These are phyloP conservation scores for Aspergillus awamori DNA, from an alignment of 2,329 filamentous ascomycete species.

Conservation along the genomic window DNA sequence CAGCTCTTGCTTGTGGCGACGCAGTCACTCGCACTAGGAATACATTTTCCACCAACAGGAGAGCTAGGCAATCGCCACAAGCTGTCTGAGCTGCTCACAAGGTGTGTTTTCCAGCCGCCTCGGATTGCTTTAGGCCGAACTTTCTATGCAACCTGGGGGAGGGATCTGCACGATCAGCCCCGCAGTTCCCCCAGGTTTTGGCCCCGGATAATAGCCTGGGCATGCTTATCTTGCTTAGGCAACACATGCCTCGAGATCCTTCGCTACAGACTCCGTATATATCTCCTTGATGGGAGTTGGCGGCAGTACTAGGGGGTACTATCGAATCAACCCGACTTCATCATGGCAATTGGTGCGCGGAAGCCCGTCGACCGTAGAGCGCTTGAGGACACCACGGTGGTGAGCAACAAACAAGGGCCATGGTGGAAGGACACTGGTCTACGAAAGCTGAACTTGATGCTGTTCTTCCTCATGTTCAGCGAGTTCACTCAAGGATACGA, in stretches of 20 bases:
- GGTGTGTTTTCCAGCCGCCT: neutral
- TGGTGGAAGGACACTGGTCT: neutral
- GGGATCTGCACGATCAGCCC: neutral
- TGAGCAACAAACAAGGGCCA: neutral
- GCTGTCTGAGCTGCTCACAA: neutral
- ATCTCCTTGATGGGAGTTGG: neutral
- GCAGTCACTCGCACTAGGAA: neutral
- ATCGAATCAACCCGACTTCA: neutral
- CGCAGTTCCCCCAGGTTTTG: constrained; percentile 3
- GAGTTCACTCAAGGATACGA: constrained; percentile 4
- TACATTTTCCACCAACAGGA: constrained; percentile 5
- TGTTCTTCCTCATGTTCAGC: constrained; percentile 4
- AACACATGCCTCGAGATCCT: neutral
- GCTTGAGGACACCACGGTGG: neutral
- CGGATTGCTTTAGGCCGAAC: neutral
- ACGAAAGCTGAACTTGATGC: constrained; percentile 3
- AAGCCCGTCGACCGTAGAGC: constrained; percentile 1
- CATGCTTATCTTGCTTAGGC: neutral
- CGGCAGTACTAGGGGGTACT: neutral
- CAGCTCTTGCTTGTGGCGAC: neutral
- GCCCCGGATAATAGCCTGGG: neutral
- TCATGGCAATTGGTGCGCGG: neutral
- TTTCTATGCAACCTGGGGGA: neutral
- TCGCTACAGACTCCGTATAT: neutral
- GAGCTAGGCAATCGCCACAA: neutral